Percentiles rank a stretch among this genome's conserved stretches.
Evolutionary conservation across 371 early-diverging fungal genomes (phyloP).

Genomic region (Apophysomyces elegans): DNA sequence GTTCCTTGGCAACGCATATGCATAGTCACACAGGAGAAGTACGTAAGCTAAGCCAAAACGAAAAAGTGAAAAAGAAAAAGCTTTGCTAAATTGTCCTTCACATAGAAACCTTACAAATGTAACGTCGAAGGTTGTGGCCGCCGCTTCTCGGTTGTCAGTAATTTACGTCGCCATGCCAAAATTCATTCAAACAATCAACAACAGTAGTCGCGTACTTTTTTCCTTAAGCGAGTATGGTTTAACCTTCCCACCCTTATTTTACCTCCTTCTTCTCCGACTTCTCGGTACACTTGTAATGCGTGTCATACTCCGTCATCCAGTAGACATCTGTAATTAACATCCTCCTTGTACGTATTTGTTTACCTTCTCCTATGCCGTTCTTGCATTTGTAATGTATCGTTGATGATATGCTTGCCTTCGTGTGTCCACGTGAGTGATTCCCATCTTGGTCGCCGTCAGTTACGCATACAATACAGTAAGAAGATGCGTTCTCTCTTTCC

Average conservation of each 20-base stretch:
- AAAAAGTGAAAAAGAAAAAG: neutral
- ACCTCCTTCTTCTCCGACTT: neutral
- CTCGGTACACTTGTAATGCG: slow-evolving; percentile 3
- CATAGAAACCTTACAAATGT: slow-evolving; percentile 40
- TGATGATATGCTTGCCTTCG: neutral
- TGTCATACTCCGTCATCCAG: neutral
- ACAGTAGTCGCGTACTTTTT: neutral
- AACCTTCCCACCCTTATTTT: neutral
- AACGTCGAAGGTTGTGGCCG: slow-evolving; percentile 37
- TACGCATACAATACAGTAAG: neutral
- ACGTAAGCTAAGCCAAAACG: slow-evolving; percentile 7
- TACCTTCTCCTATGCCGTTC: neutral
- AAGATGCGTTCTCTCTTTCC: neutral
- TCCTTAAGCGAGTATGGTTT: neutral
- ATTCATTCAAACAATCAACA: slow-evolving; percentile 21
- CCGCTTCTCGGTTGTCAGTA: slow-evolving; percentile 39
- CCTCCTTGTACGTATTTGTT: slow-evolving; percentile 7
- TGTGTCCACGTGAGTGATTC: neutral
- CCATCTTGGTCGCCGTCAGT: neutral
- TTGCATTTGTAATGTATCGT: neutral
- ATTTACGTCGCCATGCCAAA: slow-evolving; percentile 39
- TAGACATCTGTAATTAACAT: slow-evolving; percentile 7
- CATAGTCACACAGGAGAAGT: slow-evolving; percentile 68
- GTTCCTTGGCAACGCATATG: slow-evolving; percentile 64
- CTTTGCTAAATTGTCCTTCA: neutral